Base-by-base conservation (phyloP, 2,329 filamentous ascomycete genomes). In the Elsinoe arachidis region DNA sequence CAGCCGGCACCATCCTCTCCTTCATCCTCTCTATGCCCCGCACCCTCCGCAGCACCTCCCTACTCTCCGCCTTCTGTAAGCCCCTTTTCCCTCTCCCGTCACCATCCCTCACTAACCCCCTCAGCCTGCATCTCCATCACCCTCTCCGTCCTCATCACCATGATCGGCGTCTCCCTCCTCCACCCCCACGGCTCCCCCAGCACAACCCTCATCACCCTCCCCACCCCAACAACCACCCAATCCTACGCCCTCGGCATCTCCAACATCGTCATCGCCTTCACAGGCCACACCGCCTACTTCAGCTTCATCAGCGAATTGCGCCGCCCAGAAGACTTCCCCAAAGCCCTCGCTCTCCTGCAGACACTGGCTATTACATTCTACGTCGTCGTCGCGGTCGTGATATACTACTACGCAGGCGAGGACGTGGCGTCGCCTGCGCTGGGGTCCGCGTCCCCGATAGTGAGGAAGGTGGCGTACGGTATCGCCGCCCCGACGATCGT, bases 401-500 rank as follows among this genome's bases (percentile, higher is more conserved):
- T 87, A 63, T 88, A 88, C 72, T 72, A 78, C 60, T 88, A 77
- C 63, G 80, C 78, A 4, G 85, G 86, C 1, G 73, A 75, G 0
- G 69, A 75, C n/a, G 83, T 88, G 1, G 74, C 77, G 1, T 83
- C 81, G 0, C 86, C 86, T 0, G 85, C 86, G 0, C 76, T 89
- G 1, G 80, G 80, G 5, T 84, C 83, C 0, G 80, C 84, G 10
- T 75, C 75, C 1, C 68, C 68, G 0, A 62, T 78, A 0, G 70
- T 86, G 34, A 73, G 78, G 38, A 87, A 86, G 68, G 71, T 84
- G n/a, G 83, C 84, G n/a, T 88, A 83, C 70, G 84, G 83, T 21
- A 74, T 88, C 59, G 85, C 85, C 0, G 75, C 85, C 2, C 85
- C 85, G 12, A 88, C 86, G 1, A 88, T 88, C 58, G 74, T 88